Evolutionary conservation across 192 early-diverging fungal genomes (phyloP).

Genomic region (Chytriomyces sp.): DNA sequence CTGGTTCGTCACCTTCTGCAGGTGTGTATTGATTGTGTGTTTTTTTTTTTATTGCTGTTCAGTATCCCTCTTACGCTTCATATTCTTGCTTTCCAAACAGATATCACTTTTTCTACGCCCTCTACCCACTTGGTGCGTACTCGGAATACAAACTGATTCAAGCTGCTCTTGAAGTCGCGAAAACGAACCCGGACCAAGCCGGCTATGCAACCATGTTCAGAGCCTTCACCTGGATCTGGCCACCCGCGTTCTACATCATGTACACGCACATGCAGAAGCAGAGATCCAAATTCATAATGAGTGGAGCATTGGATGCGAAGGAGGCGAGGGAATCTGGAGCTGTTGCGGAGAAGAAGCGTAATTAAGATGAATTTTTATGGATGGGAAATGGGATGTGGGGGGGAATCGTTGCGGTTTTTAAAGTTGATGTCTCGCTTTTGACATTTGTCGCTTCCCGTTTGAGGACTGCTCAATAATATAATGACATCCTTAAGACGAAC

Average conservation of each 20-base stretch:
- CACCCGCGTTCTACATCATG: conserved; percentile 80
- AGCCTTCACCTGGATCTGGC: conserved; percentile 69
- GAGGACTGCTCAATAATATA: no score
- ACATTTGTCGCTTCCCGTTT: no score
- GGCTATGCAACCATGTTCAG: conserved; percentile 55
- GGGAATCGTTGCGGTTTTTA: no score
- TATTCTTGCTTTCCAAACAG: conserved; percentile 43
- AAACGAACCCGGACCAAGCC: conserved; percentile 43
- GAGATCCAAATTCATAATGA: conserved; percentile 72
- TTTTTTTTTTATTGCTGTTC: background rate
- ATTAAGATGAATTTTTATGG: background rate
- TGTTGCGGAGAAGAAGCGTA: conserved; percentile 1
- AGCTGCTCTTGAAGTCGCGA: conserved; percentile 23
- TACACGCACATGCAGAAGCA: conserved; percentile 93
- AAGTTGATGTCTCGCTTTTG: no score
- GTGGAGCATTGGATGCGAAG: conserved; percentile 24
- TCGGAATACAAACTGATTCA: conserved; percentile 78
- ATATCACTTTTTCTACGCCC: conserved; percentile 92
- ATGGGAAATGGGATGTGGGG: no score
- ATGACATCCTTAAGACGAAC: no score
- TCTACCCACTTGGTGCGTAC: conserved; percentile 90
- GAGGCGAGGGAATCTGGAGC: conserved; percentile 13
- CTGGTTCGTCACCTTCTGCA: conserved; percentile 64
- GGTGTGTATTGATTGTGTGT: conserved; percentile 23
- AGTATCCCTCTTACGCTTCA: conserved; percentile 12